Evolutionary conservation across 352 stramenopile species (phyloP), one percentile per base, ranked within the genome.

Genomic region (Pythium volutum): DNA sequence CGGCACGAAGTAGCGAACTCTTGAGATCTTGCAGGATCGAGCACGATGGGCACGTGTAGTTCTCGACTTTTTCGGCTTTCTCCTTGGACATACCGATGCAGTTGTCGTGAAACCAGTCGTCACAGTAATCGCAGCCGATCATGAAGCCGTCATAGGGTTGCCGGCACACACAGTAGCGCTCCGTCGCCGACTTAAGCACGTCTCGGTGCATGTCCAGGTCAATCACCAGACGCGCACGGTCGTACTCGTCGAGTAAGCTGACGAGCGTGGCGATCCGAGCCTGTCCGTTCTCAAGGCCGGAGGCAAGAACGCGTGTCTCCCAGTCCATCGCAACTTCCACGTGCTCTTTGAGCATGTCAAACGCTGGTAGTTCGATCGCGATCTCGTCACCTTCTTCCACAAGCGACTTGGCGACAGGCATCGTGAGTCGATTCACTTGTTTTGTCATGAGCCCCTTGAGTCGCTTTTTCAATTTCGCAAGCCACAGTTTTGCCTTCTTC

Each of bases 11-110:
- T 14, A 96, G 66, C 59, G 87, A 81, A 14, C 64, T 65, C 48
- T 84, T 73, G 46, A 97, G 88, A 15, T 96, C 81, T 59, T 92
- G 79, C n/a, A 97, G 76, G 52, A 96, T 89, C n/a, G 71, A 90
- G 66, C 95, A 98, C 20, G 91, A 96, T 27, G 97, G 81, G 63
- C 95, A 98, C 0, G 93, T 93, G 70, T 98, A 98, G 52, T 98
- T 95, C 43, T 98, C 94, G n/a, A 96, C 87, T 52, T 97, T 98
- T 60, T 98, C 92, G 0, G 88, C 94, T 65, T 97, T 96, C 34
- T 97, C 89, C 66, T 96, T 95, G 1, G 85, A 94, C 76, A 96
- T 89, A 6, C 86, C 86, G 64, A 96, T 94, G 47, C 87, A 96
- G 39, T 87, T 89, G 63, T 95, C 87, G 52, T 96, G 87, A 53